A percentile compares a stretch with the other conserved stretches of the same genome.
Evolutionary conservation across 139 green algal species (phyloP).

Genomic region (Chlorella sorokiniana): DNA sequence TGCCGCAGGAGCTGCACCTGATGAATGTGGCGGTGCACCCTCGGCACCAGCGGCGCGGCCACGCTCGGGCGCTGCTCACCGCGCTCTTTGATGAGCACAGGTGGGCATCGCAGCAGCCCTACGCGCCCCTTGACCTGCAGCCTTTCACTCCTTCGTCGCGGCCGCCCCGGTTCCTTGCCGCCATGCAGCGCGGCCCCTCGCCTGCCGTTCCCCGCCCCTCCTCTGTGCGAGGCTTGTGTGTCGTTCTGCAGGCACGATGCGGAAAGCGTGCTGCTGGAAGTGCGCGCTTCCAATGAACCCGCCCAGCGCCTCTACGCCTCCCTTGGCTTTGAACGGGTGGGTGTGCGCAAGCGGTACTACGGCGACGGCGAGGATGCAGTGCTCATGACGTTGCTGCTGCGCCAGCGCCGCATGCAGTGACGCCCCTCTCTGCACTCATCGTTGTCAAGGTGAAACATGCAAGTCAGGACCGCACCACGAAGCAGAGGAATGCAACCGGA

Average conservation of each 20-base stretch:
- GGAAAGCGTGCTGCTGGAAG: slow-evolving; percentile 13
- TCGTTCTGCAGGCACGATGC: not conserved
- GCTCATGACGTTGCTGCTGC: slow-evolving; percentile 19
- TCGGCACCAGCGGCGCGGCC: slow-evolving; percentile 2
- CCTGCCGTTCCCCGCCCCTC: too few species aligned
- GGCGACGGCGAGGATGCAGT: not conserved
- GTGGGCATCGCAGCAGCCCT: not conserved
- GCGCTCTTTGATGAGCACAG: not conserved
- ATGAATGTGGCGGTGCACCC: slow-evolving; percentile 20
- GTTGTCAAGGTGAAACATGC: slow-evolving; percentile 47
- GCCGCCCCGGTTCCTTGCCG: not conserved
- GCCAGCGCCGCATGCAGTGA: not conserved
- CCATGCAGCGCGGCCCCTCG: too few species aligned
- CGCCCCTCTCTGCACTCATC: slow-evolving; percentile 54
- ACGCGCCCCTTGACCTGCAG: not conserved
- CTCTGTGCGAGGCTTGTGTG: too few species aligned
- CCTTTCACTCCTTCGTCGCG: not conserved
- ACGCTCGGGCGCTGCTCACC: slow-evolving; percentile 4
- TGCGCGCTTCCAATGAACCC: slow-evolving; percentile 14
- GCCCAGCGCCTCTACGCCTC: not conserved
- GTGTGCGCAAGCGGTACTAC: slow-evolving; percentile 8
- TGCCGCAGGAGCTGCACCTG: slow-evolving; percentile 20
- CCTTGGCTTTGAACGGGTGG: slow-evolving; percentile 11
- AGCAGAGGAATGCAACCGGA: too few species aligned
- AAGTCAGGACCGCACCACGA: too few species aligned